Conservation (phyloP, 176 grass and related monocot species). For the Ampelocalamus luodianensis region DNA sequence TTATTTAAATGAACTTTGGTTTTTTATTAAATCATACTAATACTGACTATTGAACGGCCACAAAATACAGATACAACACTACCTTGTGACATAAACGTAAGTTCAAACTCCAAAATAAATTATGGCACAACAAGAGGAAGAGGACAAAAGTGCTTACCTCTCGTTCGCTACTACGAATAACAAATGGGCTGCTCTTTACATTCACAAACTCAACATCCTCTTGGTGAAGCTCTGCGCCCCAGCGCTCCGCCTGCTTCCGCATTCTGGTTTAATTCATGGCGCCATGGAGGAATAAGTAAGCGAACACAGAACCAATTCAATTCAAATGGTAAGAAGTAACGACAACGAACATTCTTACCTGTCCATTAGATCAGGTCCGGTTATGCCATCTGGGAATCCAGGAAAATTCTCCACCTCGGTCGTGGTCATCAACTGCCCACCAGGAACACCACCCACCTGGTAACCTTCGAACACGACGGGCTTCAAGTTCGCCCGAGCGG, state of each 20-base stretch:
- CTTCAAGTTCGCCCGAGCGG: constrained; percentile 90
- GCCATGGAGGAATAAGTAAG: constrained; percentile 7
- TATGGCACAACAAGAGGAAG: neutral
- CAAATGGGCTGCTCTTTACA: constrained; percentile 74
- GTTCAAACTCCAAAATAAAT: neutral
- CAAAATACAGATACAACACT: neutral
- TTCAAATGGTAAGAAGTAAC: neutral
- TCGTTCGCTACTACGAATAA: constrained; percentile 75
- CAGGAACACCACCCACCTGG: constrained; percentile 88
- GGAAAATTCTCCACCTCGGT: constrained; percentile 98
- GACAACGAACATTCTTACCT: constrained; percentile 44
- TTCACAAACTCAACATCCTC: constrained; percentile 97
- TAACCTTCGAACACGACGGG: constrained; percentile 94
- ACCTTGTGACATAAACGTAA: neutral
- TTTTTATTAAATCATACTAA: constrained; percentile 16
- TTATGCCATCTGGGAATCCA: constrained; percentile 92
- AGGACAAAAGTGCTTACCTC: constrained; percentile 54
- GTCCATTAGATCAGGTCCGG: constrained; percentile 98
- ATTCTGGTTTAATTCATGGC: constrained; percentile 57
- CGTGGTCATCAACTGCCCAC: constrained; percentile 97
- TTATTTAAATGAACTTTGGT: neutral
- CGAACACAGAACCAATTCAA: neutral
- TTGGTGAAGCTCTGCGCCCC: constrained; percentile 91
- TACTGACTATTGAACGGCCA: neutral
- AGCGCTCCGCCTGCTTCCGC: constrained; percentile 88